Percentiles rank a stretch among this genome's conserved stretches.
phyloP scores from a whole-genome alignment of 78 protist species.

The Isochrysis galbana region DNA sequence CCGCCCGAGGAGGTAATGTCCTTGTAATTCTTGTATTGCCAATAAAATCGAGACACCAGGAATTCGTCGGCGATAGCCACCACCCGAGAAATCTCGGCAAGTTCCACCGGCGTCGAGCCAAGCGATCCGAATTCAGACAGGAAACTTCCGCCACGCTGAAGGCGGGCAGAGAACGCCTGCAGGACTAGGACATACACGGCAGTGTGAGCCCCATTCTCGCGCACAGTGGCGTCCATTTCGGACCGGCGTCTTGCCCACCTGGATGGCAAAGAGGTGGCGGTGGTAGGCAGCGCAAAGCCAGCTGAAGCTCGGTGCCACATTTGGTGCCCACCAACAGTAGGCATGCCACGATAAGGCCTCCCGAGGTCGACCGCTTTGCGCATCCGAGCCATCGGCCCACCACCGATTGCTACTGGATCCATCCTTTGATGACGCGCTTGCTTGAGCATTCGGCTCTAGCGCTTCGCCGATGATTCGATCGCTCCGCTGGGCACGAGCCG shows the following conservation, averaged over 20 bases:
- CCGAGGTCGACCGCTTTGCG: too few species aligned
- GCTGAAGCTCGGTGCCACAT: not conserved
- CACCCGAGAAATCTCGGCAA: not conserved
- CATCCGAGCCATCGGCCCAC: too few species aligned
- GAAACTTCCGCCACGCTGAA: not conserved
- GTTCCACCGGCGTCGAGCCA: not conserved
- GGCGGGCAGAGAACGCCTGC: not conserved
- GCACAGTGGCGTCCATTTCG: too few species aligned
- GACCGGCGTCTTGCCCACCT: too few species aligned
- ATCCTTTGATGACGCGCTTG: too few species aligned
- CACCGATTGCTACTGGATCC: too few species aligned
- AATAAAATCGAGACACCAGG: conserved; percentile 54
- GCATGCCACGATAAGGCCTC: not conserved
- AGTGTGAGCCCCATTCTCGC: too few species aligned
- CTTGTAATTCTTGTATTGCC: conserved; percentile 69
- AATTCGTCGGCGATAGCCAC: conserved; percentile 58
- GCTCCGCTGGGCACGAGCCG: too few species aligned
- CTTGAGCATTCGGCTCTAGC: too few species aligned
- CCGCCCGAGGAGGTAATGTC: conserved; percentile 68
- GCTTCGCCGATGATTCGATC: too few species aligned
- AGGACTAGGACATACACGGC: too few species aligned
- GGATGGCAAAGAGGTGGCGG: not conserved
- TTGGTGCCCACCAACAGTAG: conserved; percentile 19
- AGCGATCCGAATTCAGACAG: not conserved
- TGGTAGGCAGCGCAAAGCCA: not conserved